Percentiles rank a stretch among this genome's conserved stretches.
Evolutionary conservation across 257 asterid species (phyloP).

Genomic region (Solanum virginianum): DNA sequence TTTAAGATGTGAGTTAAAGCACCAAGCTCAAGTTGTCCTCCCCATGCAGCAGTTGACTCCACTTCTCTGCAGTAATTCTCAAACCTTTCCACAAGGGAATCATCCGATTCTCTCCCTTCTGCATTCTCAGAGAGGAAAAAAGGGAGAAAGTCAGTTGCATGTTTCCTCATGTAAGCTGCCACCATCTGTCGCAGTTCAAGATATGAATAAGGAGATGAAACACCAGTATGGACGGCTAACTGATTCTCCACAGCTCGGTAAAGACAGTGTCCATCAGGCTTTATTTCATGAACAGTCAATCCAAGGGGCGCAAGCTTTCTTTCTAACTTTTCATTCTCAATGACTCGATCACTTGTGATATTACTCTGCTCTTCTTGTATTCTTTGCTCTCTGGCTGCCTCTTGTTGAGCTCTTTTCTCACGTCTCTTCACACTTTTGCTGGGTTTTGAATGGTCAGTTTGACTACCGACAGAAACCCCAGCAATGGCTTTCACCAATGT

Average conservation of each 20-base stretch:
- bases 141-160: slow-evolving; percentile 58
- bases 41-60: slow-evolving; percentile 94
- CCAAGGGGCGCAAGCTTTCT: slow-evolving; percentile 80
- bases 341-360: slow-evolving; percentile 42
- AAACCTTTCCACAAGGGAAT: slow-evolving; percentile 42
- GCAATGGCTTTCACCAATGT: slow-evolving; percentile 80
- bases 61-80: slow-evolving; percentile 78
- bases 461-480: slow-evolving; percentile 56
- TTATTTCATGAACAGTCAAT: slow-evolving; percentile 59
- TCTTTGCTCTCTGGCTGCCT: slow-evolving; percentile 90
- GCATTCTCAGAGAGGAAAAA: slow-evolving; percentile 62
- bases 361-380: slow-evolving; percentile 85
- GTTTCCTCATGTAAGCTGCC: slow-evolving; percentile 76
- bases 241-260: slow-evolving; percentile 95
- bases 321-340: slow-evolving; percentile 58
- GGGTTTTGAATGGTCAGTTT: slow-evolving; percentile 51
- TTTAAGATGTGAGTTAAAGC: slow-evolving; percentile 85
- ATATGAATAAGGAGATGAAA: slow-evolving; percentile 53
- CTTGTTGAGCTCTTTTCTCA: slow-evolving; percentile 82
- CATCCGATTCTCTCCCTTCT: slow-evolving; percentile 38
- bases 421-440: slow-evolving; percentile 70
- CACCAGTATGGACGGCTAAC: slow-evolving; percentile 44
- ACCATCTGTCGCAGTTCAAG: slow-evolving; percentile 76
- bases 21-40: slow-evolving; percentile 92
- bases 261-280: slow-evolving; percentile 95